Conservation (phyloP, 2,329 filamentous ascomycete genomes). For the Bertia moriformis region DNA sequence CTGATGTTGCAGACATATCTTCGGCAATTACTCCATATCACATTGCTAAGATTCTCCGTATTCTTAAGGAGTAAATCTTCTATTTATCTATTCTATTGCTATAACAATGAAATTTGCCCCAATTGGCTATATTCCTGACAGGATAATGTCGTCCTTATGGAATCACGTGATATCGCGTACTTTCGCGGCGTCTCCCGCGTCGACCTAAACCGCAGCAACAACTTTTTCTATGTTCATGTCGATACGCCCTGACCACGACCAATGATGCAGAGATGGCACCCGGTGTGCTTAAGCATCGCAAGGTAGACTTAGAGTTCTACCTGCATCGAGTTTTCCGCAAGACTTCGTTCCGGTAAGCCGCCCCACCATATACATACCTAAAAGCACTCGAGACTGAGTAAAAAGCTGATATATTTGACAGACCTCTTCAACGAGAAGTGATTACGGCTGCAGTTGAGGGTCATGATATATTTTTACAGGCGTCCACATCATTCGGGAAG, state of each 20-base stretch:
- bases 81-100: no score
- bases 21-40: no score
- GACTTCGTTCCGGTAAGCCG: not conserved
- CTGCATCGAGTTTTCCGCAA: conserved; percentile 1
- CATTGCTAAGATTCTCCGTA: no score
- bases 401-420: conserved; percentile 15
- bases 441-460: conserved; percentile 68
- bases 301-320: not conserved
- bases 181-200: not conserved
- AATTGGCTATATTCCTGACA: no score
- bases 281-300: not conserved
- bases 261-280: not conserved
- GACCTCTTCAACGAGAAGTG: conserved; percentile 75
- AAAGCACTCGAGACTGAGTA: not conserved
- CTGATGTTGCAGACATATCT: no score
- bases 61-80: no score
- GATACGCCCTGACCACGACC: no score
- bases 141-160: no score
- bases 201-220: not conserved
- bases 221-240: not conserved
- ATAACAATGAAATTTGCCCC: no score
- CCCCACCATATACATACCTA: conserved; percentile 1
- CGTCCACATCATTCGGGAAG: conserved; percentile 81
- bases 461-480: conserved; percentile 85
- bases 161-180: not conserved